Conservation (phyloP, 1,139 yeast species). For the Pichia sp. region DNA sequence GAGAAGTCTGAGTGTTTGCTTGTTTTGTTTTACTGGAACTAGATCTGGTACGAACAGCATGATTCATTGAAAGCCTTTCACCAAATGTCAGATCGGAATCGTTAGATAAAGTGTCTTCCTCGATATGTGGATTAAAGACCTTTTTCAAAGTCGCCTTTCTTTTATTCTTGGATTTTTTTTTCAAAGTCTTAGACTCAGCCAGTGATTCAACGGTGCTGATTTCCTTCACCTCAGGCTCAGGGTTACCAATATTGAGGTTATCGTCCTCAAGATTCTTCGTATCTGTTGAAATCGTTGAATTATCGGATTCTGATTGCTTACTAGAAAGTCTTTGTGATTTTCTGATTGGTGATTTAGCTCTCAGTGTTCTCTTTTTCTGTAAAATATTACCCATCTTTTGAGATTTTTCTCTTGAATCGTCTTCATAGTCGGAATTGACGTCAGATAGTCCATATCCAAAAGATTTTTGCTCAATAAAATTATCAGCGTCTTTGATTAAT, state of each 20-base stretch:
- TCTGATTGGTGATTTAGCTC: background rate
- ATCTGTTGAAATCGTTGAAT: background rate
- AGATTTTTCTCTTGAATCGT: background rate
- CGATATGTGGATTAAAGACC: too few species aligned
- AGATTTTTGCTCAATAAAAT: conserved; percentile 14
- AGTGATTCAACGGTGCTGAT: too few species aligned
- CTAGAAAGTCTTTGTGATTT: background rate
- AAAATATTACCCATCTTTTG: background rate
- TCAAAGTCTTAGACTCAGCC: too few species aligned
- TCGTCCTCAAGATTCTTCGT: background rate
- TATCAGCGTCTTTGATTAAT: conserved; percentile 16
- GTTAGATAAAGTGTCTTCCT: too few species aligned
- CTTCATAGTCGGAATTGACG: conserved; percentile 11
- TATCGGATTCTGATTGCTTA: too few species aligned
- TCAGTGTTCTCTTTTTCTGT: background rate
- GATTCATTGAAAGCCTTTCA: too few species aligned
- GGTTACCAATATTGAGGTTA: too few species aligned
- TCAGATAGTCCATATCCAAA: background rate
- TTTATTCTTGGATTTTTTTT: too few species aligned
- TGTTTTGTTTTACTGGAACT: background rate
- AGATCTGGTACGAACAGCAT: background rate
- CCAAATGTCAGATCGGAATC: too few species aligned
- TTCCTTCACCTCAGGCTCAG: too few species aligned
- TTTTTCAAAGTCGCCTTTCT: too few species aligned
- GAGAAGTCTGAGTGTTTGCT: too few species aligned